These are phyloP conservation scores for Corylus americana DNA, from an alignment of 306 rosid species.

Conservation along the genomic window DNA sequence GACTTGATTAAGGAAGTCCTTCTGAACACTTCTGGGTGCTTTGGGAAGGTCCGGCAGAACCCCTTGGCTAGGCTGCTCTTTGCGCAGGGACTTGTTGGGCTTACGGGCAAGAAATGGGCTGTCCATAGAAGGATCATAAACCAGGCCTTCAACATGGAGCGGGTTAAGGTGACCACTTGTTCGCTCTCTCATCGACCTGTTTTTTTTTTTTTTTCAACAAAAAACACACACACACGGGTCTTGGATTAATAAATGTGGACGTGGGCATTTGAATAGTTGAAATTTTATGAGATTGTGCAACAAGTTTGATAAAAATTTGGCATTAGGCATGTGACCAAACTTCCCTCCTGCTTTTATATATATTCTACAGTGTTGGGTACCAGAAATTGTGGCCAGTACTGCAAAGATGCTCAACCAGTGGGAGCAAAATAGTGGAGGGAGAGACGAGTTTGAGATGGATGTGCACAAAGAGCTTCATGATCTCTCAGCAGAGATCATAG, in stretches of 20 bases:
- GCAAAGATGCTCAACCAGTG: conserved; percentile 54
- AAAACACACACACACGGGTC: too few species aligned
- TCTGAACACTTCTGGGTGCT: conserved; percentile 39
- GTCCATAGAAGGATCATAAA: conserved; percentile 57
- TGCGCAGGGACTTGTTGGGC: conserved; percentile 58
- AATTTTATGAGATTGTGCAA: not conserved
- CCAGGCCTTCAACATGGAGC: conserved; percentile 57
- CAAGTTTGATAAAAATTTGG: not conserved
- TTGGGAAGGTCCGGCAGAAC: conserved; percentile 27
- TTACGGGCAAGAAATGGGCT: conserved; percentile 56
- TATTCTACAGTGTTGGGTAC: conserved; percentile 65
- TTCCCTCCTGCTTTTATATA: not conserved
- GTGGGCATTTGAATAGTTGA: too few species aligned
- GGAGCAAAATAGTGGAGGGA: conserved; percentile 52
- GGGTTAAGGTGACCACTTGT: conserved; percentile 48
- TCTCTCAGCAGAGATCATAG: conserved; percentile 67
- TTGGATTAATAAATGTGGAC: too few species aligned
- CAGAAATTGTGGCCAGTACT: conserved; percentile 58
- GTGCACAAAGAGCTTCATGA: conserved; percentile 51
- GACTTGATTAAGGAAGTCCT: conserved; percentile 64
- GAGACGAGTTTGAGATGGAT: conserved; percentile 65
- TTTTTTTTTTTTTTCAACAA: too few species aligned
- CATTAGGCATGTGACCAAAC: not conserved
- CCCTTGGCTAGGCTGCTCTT: conserved; percentile 54
- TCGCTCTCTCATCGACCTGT: not conserved